Percentiles rank a stretch among this genome's conserved stretches.
These are phyloP conservation scores for Ceratocystis colombiana DNA, from an alignment of 2,329 filamentous ascomycete genomes.

Conservation along the genomic window DNA sequence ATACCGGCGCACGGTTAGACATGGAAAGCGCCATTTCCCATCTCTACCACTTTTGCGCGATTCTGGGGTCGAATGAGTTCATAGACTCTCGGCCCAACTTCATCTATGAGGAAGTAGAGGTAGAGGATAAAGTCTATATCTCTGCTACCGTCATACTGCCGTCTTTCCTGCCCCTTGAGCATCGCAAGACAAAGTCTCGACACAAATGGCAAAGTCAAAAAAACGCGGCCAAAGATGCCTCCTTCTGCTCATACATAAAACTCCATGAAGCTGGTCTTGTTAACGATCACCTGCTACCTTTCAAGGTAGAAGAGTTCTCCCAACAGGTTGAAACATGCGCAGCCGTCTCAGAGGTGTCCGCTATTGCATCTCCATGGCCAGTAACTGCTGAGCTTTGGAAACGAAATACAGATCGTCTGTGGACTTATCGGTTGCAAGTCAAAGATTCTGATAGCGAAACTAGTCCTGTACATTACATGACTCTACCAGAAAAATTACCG, in stretches of 20 bases:
- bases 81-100: slow-evolving; percentile 61
- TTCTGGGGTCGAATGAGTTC: slow-evolving; percentile 48
- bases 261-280: slow-evolving; percentile 63
- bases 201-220: slow-evolving; percentile 58
- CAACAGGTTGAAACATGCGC: slow-evolving; percentile 33
- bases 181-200: slow-evolving; percentile 46
- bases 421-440: slow-evolving; percentile 32
- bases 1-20: slow-evolving; percentile 55
- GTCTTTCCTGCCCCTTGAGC: slow-evolving; percentile 50
- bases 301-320: slow-evolving; percentile 36
- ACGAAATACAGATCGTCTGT: slow-evolving; percentile 21
- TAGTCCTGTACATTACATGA: slow-evolving; percentile 36
- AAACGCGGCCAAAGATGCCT: slow-evolving; percentile 68
- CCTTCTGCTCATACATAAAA: slow-evolving; percentile 65
- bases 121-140: slow-evolving; percentile 29
- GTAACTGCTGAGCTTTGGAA: slow-evolving; percentile 38
- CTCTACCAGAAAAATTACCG: slow-evolving; percentile 38
- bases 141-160: slow-evolving; percentile 61
- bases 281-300: slow-evolving; percentile 67
- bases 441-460: slow-evolving; percentile 31
- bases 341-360: slow-evolving; percentile 33
- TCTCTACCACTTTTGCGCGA: slow-evolving; percentile 69
- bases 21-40: slow-evolving; percentile 65
- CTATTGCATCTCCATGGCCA: slow-evolving; percentile 41
- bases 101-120: slow-evolving; percentile 37